Percentiles rank a stretch among this genome's conserved stretches.
Conservation (phyloP, 768 basidiomycete genomes). For the Termitomyces sp. region DNA sequence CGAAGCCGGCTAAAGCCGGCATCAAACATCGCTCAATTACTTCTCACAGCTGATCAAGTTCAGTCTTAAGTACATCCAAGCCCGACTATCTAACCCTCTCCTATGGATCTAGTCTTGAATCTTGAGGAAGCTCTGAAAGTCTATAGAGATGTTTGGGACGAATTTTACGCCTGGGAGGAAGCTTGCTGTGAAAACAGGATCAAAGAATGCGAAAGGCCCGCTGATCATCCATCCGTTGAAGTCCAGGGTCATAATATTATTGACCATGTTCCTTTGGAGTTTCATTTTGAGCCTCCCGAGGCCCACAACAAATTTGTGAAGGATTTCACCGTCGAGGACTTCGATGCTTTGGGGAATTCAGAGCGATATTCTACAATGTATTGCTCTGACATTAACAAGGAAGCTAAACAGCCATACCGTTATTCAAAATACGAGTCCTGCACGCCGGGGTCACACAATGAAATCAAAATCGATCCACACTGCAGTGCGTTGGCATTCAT, state of each 20-base stretch:
- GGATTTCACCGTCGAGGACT: conserved; percentile 19
- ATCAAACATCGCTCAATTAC: neutral
- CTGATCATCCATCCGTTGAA: neutral
- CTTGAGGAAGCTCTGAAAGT: conserved; percentile 24
- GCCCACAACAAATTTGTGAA: neutral
- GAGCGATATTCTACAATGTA: conserved; percentile 15
- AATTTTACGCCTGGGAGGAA: conserved; percentile 48
- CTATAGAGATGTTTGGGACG: conserved; percentile 39
- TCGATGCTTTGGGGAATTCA: conserved; percentile 10
- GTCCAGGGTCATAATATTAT: neutral
- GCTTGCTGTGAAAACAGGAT: conserved; percentile 22
- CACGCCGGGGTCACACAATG: conserved; percentile 39
- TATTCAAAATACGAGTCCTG: conserved; percentile 45
- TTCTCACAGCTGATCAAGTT: too few relatives aligned
- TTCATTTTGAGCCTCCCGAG: neutral
- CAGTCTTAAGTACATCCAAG: neutral
- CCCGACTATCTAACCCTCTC: neutral
- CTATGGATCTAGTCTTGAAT: conserved; percentile 11
- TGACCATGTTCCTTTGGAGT: conserved; percentile 1
- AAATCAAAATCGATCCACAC: conserved; percentile 5
- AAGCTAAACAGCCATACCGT: neutral
- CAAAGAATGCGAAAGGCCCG: conserved; percentile 10
- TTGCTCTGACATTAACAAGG: conserved; percentile 3
- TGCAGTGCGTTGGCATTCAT: conserved; percentile 28
- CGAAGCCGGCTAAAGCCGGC: neutral